Evolutionary conservation across 352 stramenopile species (phyloP).

Genomic region (Phytophthora pluvialis): DNA sequence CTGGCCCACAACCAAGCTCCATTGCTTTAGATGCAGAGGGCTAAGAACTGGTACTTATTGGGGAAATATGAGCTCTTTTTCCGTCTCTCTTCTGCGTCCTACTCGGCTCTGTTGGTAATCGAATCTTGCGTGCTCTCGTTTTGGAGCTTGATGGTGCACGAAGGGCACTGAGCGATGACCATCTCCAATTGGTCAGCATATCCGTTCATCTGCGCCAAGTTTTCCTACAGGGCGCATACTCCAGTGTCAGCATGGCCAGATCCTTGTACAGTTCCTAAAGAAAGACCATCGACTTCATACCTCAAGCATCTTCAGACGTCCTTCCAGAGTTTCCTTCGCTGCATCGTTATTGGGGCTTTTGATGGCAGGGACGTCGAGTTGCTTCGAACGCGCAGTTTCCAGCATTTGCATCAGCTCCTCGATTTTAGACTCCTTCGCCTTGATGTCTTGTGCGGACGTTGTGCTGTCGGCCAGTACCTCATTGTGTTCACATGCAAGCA

Average conservation of each 20-base stretch:
- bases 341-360: slow-evolving; percentile 9
- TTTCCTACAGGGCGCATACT: slow-evolving; percentile 51
- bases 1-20: slow-evolving; percentile 69
- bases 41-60: slow-evolving; percentile 28
- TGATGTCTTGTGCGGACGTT: slow-evolving; percentile 21
- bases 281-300: slow-evolving; percentile 28
- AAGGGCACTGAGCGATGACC: slow-evolving; percentile 72
- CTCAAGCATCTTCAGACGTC: slow-evolving; percentile 70
- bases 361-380: neutral
- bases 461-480: slow-evolving; percentile 10
- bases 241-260: slow-evolving; percentile 1
- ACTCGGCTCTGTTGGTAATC: slow-evolving; percentile 27
- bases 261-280: neutral
- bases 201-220: slow-evolving; percentile 76
- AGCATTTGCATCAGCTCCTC: slow-evolving; percentile 45
- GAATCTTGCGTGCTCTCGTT: slow-evolving; percentile 67
- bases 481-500: slow-evolving; percentile 30
- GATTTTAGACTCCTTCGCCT: slow-evolving; percentile 46
- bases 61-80: slow-evolving; percentile 34
- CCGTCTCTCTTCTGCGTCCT: slow-evolving; percentile 10
- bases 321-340: slow-evolving; percentile 36
- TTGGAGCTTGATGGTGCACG: slow-evolving; percentile 76
- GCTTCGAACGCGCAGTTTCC: slow-evolving; percentile 20
- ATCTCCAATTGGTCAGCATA: slow-evolving; percentile 83
- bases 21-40: slow-evolving; percentile 48